Evolutionary conservation across 2,329 filamentous ascomycete species (phyloP).

Genomic region (Xylaria digitata): DNA sequence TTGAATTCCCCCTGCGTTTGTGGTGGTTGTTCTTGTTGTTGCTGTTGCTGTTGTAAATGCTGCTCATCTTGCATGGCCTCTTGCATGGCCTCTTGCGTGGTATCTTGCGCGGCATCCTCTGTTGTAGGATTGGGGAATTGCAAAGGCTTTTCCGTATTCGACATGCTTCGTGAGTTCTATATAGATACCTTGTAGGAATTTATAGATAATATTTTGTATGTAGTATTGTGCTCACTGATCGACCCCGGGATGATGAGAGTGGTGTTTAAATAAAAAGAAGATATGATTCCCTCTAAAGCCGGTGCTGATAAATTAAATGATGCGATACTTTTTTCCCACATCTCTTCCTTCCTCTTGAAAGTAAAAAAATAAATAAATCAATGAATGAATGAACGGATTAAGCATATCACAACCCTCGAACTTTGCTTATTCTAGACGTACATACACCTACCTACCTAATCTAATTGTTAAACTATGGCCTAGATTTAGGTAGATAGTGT

Average conservation of each 20-base stretch:
- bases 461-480: background rate
- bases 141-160: constrained; percentile 23
- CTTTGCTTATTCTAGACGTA: background rate
- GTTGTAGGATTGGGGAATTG: background rate
- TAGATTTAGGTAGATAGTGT: background rate
- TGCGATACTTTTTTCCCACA: background rate
- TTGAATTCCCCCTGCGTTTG: constrained; percentile 65
- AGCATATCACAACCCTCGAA: background rate
- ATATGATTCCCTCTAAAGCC: background rate
- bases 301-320: background rate
- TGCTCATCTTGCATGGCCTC: no score
- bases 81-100: no score
- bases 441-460: no score
- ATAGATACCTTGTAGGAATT: background rate
- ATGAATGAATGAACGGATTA: no score
- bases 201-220: background rate
- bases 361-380: no score
- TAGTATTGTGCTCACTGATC: background rate
- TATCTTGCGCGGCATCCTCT: constrained; percentile 11
- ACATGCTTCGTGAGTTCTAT: constrained; percentile 20
- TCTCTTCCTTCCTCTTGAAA: background rate
- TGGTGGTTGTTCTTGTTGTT: constrained; percentile 8
- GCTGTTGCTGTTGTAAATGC: constrained; percentile 5
- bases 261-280: background rate
- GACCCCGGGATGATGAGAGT: no score